Evolutionary conservation across 2,329 filamentous ascomycete genomes (phyloP).

Genomic region (Blastomyces gilchristii): DNA sequence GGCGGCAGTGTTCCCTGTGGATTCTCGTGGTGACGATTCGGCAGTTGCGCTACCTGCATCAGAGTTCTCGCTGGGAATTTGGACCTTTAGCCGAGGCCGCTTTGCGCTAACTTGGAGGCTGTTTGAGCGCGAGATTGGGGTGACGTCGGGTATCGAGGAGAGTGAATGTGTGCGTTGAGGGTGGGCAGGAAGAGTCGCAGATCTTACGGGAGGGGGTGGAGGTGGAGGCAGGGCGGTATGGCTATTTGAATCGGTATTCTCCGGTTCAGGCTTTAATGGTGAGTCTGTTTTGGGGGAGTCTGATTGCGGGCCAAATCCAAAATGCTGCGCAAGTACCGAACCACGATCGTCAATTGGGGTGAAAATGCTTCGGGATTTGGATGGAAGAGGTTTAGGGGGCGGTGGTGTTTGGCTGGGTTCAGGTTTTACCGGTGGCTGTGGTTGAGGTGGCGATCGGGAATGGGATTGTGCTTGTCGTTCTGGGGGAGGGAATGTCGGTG

Average conservation of each 20-base stretch:
- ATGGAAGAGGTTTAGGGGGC: slow-evolving; percentile 52
- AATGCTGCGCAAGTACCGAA: slow-evolving; percentile 78
- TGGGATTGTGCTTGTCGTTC: slow-evolving; percentile 41
- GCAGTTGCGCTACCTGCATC: slow-evolving; percentile 63
- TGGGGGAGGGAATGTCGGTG: slow-evolving; percentile 56
- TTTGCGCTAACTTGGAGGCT: slow-evolving; percentile 59
- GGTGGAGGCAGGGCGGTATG: slow-evolving; percentile 47
- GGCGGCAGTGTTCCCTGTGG: slow-evolving; percentile 44
- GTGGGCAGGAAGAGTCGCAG: slow-evolving; percentile 41
- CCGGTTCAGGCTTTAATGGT: slow-evolving; percentile 26
- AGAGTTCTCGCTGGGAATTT: slow-evolving; percentile 86
- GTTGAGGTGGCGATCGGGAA: slow-evolving; percentile 46
- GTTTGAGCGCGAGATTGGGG: slow-evolving; percentile 67
- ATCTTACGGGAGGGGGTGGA: slow-evolving; percentile 34
- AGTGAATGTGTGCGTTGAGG: slow-evolving; percentile 42
- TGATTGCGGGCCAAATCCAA: slow-evolving; percentile 53
- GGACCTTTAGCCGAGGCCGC: slow-evolving; percentile 77
- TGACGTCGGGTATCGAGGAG: slow-evolving; percentile 58
- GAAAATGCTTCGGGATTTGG: slow-evolving; percentile 84
- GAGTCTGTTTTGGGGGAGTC: slow-evolving; percentile 38
- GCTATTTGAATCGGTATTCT: slow-evolving; percentile 52
- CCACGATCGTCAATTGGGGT: slow-evolving; percentile 91
- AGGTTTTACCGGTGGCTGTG: slow-evolving; percentile 34
- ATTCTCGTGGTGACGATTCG: slow-evolving; percentile 54
- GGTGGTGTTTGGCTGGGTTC: slow-evolving; percentile 38